Percentiles rank a stretch among this genome's conserved stretches.
Conservation (phyloP, 1,139 yeast species). For the Yamadazyma trypodendri region DNA sequence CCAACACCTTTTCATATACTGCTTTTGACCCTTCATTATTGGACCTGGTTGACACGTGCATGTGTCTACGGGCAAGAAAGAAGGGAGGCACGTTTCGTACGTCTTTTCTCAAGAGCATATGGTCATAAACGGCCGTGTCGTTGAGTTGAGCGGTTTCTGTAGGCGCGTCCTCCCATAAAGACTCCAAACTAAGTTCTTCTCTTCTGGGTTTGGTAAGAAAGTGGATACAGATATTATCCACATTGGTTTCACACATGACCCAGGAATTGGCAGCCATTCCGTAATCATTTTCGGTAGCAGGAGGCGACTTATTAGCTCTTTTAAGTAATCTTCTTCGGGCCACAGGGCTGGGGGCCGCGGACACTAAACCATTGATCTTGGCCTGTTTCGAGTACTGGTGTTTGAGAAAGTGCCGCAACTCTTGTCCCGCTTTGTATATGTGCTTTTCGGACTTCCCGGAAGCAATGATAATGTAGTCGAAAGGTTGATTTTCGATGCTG, state of each 20-base stretch:
- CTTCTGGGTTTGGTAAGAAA: conserved; percentile 71
- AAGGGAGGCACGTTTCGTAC: conserved; percentile 11
- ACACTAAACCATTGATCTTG: conserved; percentile 67
- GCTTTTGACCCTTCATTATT: neutral
- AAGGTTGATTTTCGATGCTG: conserved; percentile 28
- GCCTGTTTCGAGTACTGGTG: conserved; percentile 40
- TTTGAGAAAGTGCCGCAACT: conserved; percentile 44
- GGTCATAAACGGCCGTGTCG: neutral
- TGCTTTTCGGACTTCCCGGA: conserved; percentile 81
- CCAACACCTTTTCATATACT: conserved; percentile 3
- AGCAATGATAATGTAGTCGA: conserved; percentile 60
- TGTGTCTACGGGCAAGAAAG: conserved; percentile 12
- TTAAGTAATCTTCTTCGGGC: conserved; percentile 62
- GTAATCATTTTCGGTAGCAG: conserved; percentile 55
- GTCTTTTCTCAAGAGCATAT: conserved; percentile 3
- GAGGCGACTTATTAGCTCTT: conserved; percentile 54
- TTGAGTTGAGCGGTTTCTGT: conserved; percentile 13
- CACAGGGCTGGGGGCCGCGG: conserved; percentile 56
- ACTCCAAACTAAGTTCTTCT: conserved; percentile 64
- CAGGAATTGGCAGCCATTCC: conserved; percentile 67
- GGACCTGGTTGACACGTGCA: conserved; percentile 6
- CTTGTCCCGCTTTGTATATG: conserved; percentile 66
- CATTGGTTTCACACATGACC: conserved; percentile 64
- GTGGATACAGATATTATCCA: conserved; percentile 67
- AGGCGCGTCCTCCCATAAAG: conserved; percentile 52